Base-by-base conservation (phyloP, 257 asterid genomes). In the Catharanthus roseus region DNA sequence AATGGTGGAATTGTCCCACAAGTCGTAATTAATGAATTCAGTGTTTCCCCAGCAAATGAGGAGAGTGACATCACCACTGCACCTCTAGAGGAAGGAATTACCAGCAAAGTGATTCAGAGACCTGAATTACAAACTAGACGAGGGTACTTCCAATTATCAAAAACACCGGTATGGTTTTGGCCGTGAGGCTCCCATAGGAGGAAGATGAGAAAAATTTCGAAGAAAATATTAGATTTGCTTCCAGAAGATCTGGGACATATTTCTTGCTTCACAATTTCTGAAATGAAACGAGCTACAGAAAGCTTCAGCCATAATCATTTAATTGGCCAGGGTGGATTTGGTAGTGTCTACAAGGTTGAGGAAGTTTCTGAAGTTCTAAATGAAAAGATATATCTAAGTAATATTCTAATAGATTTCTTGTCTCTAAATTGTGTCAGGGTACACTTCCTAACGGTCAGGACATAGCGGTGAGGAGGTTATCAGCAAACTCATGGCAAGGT, bases 401-500 rank as follows among this genome's bases (percentile, higher is more conserved):
- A 8, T 12, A 38, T 38, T 38, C 42, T 38, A 38, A 38, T 38
- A 38, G 8, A 3, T 38, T 38, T 38, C 42, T 38, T 38, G 42
- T 38, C 5, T 38, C 42, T 38, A 38, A 38, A 38, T 38, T 3
- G 8, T 38, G 8, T 38, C 42, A 38, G 42, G 42, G 42, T 38
- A 38, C 5, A 38, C 42, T 38, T 38, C 42, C 42, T 38, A 38
- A 38, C 8, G 42, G 49, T 8, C 49, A 42, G 11, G 49, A 42
- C 15, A 42, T 42, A 5, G 49, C 49, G 15, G 49, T 42, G 10
- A 42, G 11, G 49, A 42, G 49, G 49, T 15, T 42, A 6, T 42
- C 49, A 42, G 11, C 15, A 42, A 0, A 12, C 49, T 75, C 83
- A 4, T 68, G 68, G 5, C 80, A 75, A 62, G 82, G 82, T 3